phyloP scores from a whole-genome alignment of 2,329 filamentous ascomycete genomes.

The Fusarium hainanense region DNA sequence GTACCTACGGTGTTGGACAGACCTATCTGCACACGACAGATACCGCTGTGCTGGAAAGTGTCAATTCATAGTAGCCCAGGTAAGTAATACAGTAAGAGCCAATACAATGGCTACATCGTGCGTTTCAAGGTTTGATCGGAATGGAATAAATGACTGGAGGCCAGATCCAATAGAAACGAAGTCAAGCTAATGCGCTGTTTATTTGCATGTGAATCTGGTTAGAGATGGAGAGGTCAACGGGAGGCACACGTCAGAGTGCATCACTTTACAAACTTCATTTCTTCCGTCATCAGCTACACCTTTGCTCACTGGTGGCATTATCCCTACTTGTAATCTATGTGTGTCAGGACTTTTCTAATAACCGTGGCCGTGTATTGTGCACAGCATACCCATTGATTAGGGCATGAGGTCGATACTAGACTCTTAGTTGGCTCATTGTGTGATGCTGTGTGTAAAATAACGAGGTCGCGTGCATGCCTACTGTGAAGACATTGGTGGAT shows the following conservation, averaged over 20 bases:
- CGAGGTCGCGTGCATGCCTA: slow-evolving; percentile 30
- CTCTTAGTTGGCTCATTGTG: neutral
- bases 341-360: neutral
- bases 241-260: slow-evolving; percentile 23
- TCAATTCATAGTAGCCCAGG: neutral
- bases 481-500: neutral
- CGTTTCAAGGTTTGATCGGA: neutral
- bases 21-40: neutral
- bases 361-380: neutral
- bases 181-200: neutral
- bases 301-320: neutral
- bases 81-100: neutral
- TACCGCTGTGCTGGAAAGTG: neutral
- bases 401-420: neutral
- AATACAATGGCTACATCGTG: slow-evolving; percentile 14
- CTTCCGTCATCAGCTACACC: neutral
- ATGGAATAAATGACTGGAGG: neutral
- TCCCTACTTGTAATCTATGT: neutral
- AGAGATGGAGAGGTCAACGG: neutral
- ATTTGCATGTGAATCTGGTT: slow-evolving; percentile 29
- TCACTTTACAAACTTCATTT: slow-evolving; percentile 9
- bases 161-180: neutral
- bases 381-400: neutral
- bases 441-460: slow-evolving; percentile 2
- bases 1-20: neutral